phyloP scores from a whole-genome alignment of 73 alveolate genomes.

The Paramecium tetraurelia region DNA sequence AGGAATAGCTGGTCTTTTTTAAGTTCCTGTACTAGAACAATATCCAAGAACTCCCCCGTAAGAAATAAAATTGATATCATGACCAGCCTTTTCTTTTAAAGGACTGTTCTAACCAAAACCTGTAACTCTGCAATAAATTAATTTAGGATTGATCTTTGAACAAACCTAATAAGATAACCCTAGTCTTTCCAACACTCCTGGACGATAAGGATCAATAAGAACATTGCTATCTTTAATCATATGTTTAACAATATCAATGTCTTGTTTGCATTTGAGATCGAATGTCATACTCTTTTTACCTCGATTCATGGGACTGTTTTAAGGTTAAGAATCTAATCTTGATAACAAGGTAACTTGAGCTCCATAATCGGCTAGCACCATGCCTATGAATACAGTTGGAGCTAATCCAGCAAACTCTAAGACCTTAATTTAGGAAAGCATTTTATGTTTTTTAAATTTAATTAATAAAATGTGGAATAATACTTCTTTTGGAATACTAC shows the following conservation, averaged over 20 bases:
- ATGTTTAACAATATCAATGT: background rate
- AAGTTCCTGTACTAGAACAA: conserved; percentile 7
- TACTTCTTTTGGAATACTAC: background rate
- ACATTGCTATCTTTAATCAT: conserved; percentile 55
- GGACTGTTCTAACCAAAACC: conserved; percentile 66
- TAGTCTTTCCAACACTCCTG: conserved; percentile 66
- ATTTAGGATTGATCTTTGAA: conserved; percentile 32
- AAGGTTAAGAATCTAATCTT: background rate
- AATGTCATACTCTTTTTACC: conserved; percentile 47
- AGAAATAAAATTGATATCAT: conserved; percentile 61
- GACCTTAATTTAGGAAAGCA: background rate
- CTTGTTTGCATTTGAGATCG: conserved; percentile 27
- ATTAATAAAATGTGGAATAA: background rate
- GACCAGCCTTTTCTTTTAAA: conserved; percentile 63
- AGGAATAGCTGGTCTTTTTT: conserved; percentile 60
- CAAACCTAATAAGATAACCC: conserved; percentile 52
- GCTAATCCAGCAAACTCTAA: background rate
- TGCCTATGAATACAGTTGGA: conserved; percentile 40
- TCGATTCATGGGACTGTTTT: conserved; percentile 14
- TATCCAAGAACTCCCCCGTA: conserved; percentile 51
- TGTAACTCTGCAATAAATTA: conserved; percentile 61
- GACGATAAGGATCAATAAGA: conserved; percentile 64
- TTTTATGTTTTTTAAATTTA: background rate
- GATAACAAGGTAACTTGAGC: conserved; percentile 34
- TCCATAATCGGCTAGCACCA: conserved; percentile 65